phyloP scores from a whole-genome alignment of 2,329 filamentous ascomycete genomes.

The Scytalidium sp. region DNA sequence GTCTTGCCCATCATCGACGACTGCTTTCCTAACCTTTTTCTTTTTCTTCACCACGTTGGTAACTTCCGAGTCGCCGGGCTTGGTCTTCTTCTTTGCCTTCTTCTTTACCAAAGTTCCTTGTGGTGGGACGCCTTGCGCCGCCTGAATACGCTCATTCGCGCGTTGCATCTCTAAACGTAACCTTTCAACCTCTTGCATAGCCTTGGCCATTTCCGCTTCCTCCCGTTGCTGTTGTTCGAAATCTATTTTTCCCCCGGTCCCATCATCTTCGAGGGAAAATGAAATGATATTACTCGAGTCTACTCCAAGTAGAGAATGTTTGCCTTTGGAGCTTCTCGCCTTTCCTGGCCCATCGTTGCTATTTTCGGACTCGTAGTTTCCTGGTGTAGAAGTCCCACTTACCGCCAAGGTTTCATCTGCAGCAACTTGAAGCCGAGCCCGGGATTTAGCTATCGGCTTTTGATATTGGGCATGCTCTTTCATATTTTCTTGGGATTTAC shows the following conservation, averaged over 20 bases:
- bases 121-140: constrained; percentile 63
- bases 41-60: constrained; percentile 43
- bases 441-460: constrained; percentile 38
- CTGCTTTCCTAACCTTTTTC: constrained; percentile 39
- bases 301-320: constrained; percentile 71
- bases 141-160: constrained; percentile 70
- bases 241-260: constrained; percentile 39
- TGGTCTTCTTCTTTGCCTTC: constrained; percentile 59
- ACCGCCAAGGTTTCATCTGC: constrained; percentile 69
- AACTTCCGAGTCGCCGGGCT: constrained; percentile 24
- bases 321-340: constrained; percentile 46
- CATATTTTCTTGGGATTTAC: constrained; percentile 37
- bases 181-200: constrained; percentile 84
- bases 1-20: constrained; percentile 19
- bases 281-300: constrained; percentile 79
- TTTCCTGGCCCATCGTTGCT: constrained; percentile 48
- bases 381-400: constrained; percentile 45
- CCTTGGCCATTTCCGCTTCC: constrained; percentile 84
- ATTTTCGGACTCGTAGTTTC: constrained; percentile 53
- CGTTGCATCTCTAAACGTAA: constrained; percentile 86
- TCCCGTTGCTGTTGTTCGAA: constrained; percentile 69
- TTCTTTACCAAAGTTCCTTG: constrained; percentile 63
- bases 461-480: constrained; percentile 25
- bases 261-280: constrained; percentile 63
- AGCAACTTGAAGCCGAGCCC: constrained; percentile 64